A percentile compares a stretch with the other conserved stretches of the same genome.
These are phyloP conservation scores for Chrysoporthe deuterocubensis DNA, from an alignment of 2,329 filamentous ascomycete species.

Conservation along the genomic window DNA sequence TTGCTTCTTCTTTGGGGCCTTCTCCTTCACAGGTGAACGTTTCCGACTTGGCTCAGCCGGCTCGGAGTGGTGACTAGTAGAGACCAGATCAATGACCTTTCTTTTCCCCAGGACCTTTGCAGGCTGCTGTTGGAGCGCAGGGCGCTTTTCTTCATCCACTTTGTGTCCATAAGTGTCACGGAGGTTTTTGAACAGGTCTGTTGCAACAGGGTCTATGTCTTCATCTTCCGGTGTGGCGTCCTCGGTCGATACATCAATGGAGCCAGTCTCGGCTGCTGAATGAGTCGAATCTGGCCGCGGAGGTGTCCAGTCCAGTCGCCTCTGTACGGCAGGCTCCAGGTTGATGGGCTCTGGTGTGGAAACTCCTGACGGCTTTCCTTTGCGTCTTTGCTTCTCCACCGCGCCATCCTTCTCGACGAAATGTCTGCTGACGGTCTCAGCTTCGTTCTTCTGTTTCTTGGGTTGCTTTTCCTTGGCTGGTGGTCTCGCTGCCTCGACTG, in stretches of 20 bases:
- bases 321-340: conserved; percentile 54
- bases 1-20: conserved; percentile 68
- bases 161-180: conserved; percentile 47
- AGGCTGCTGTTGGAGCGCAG: conserved; percentile 32
- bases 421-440: conserved; percentile 42
- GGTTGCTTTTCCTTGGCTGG: conserved; percentile 31
- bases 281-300: conserved; percentile 47
- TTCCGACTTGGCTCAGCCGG: conserved; percentile 28
- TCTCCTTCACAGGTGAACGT: conserved; percentile 49
- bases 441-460: conserved; percentile 31
- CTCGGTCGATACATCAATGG: background rate
- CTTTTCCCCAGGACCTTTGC: conserved; percentile 54
- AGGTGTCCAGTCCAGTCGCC: conserved; percentile 72
- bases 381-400: conserved; percentile 20
- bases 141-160: conserved; percentile 27
- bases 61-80: conserved; percentile 33
- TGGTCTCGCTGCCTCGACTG: conserved; percentile 31
- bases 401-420: conserved; percentile 30
- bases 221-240: background rate
- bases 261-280: conserved; percentile 30
- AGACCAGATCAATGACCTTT: conserved; percentile 58
- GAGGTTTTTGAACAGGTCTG: conserved; percentile 49
- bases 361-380: conserved; percentile 34
- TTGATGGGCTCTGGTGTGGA: conserved; percentile 38
- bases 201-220: conserved; percentile 16